Evolutionary conservation across 805 yeast genomes (phyloP).

Genomic region (Dipodascopsis uninucleata): DNA sequence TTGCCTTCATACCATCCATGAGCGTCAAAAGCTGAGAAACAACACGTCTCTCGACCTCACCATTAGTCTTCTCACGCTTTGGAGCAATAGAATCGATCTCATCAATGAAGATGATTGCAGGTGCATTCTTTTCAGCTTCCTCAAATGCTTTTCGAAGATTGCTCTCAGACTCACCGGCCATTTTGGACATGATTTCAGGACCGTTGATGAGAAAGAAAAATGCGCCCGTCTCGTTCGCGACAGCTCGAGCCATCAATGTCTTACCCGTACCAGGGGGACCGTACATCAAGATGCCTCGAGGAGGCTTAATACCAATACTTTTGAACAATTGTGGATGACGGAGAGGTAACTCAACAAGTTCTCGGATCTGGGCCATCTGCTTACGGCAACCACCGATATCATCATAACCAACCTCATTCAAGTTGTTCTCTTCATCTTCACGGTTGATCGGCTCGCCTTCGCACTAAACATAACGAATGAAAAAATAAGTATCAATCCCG

Average conservation of each 20-base stretch:
- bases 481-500: not conserved
- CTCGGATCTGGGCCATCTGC: constrained; percentile 99
- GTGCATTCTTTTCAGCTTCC: constrained; percentile 98
- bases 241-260: constrained; percentile 99
- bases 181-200: constrained; percentile 99
- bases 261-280: constrained; percentile 99
- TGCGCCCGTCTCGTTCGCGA: constrained; percentile 98
- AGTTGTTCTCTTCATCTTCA: constrained; percentile 95
- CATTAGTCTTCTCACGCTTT: constrained; percentile 99
- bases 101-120: constrained; percentile 95
- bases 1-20: constrained; percentile 99
- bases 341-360: constrained; percentile 94
- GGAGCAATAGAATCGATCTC: constrained; percentile 99
- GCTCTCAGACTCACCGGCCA: constrained; percentile 99
- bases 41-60: constrained; percentile 99
- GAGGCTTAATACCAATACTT: constrained; percentile 97
- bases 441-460: constrained; percentile 99
- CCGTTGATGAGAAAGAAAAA: constrained; percentile 97
- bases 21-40: constrained; percentile 95
- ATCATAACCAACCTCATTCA: constrained; percentile 97
- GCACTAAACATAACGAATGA: constrained; percentile 48
- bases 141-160: constrained; percentile 97
- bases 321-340: constrained; percentile 98
- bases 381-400: constrained; percentile 99
- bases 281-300: constrained; percentile 95